These are phyloP conservation scores for Zostera marina DNA, from an alignment of 116 monocot species.

Conservation along the genomic window DNA sequence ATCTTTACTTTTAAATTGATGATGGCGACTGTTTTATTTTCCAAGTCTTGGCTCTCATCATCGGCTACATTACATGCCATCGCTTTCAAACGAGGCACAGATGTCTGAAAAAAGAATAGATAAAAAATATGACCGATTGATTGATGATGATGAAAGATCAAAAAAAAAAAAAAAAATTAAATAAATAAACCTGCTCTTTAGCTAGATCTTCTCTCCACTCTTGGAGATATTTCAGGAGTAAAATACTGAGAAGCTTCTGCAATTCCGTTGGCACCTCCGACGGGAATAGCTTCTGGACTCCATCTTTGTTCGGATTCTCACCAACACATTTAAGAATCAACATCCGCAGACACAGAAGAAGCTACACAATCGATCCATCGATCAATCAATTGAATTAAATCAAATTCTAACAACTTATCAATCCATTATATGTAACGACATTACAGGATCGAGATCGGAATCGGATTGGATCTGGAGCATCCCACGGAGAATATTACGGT, in stretches of 20 bases:
- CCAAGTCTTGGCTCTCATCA: conserved; percentile 13
- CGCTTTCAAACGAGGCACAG: conserved; percentile 34
- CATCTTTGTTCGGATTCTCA: conserved; percentile 47
- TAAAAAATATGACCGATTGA: not conserved
- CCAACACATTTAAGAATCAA: conserved; percentile 59
- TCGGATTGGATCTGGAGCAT: conserved; percentile 48
- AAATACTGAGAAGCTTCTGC: conserved; percentile 49
- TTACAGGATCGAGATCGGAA: conserved; percentile 63
- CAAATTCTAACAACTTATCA: no score
- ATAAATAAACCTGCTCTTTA: conserved; percentile 43
- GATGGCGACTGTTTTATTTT: conserved; percentile 23
- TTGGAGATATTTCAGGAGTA: conserved; percentile 67
- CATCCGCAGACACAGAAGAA: conserved; percentile 81
- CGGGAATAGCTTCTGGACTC: conserved; percentile 75
- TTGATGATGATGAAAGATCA: not conserved
- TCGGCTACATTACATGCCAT: conserved; percentile 46
- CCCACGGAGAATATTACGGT: conserved; percentile 42
- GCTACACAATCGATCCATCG: conserved; percentile 21
- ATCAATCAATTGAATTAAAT: no score
- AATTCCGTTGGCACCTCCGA: conserved; percentile 68
- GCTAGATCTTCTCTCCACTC: conserved; percentile 60
- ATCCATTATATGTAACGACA: no score
- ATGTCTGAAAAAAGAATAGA: conserved; percentile 16
- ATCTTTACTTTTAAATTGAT: conserved; percentile 35
- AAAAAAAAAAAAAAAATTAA: not conserved